Percentiles rank a stretch among this genome's conserved stretches.
Conservation (phyloP, 2,329 filamentous ascomycete genomes). For the Graphiopsis chlorocephala region DNA sequence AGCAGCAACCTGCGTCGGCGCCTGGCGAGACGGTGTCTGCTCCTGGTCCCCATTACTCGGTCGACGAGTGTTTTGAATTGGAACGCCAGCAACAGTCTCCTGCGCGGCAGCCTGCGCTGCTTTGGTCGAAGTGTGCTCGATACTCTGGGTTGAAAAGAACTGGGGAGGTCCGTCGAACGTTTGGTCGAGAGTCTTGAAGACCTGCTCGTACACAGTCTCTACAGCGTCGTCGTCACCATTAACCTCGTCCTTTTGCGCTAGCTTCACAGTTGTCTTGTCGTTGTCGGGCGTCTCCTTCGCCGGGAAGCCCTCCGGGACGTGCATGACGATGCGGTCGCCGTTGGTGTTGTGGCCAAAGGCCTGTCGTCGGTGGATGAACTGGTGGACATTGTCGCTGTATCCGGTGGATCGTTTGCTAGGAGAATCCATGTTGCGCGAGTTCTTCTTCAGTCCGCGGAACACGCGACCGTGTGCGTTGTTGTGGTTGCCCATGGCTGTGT, state of each 20-base stretch:
- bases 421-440: slow-evolving; percentile 21
- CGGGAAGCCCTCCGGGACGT: slow-evolving; percentile 27
- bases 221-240: slow-evolving; percentile 21
- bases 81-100: slow-evolving; percentile 18
- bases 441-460: slow-evolving; percentile 28
- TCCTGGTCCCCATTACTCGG: slow-evolving; percentile 7
- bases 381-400: slow-evolving; percentile 3
- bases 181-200: slow-evolving; percentile 53
- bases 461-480: slow-evolving; percentile 31
- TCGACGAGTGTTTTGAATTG: slow-evolving; percentile 15
- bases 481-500: slow-evolving; percentile 29
- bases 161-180: slow-evolving; percentile 50
- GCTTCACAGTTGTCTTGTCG: neutral
- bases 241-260: slow-evolving; percentile 9
- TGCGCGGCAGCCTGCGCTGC: slow-evolving; percentile 16
- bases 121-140: slow-evolving; percentile 19
- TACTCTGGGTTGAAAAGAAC: slow-evolving; percentile 29
- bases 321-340: slow-evolving; percentile 25
- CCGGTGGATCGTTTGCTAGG: neutral
- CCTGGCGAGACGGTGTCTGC: slow-evolving; percentile 17
- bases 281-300: neutral
- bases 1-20: slow-evolving; percentile 14
- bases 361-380: neutral
- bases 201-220: slow-evolving; percentile 41
- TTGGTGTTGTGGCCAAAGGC: slow-evolving; percentile 24